Conservation (phyloP, 306 rosid genomes). For the Phaseolus lunatus region DNA sequence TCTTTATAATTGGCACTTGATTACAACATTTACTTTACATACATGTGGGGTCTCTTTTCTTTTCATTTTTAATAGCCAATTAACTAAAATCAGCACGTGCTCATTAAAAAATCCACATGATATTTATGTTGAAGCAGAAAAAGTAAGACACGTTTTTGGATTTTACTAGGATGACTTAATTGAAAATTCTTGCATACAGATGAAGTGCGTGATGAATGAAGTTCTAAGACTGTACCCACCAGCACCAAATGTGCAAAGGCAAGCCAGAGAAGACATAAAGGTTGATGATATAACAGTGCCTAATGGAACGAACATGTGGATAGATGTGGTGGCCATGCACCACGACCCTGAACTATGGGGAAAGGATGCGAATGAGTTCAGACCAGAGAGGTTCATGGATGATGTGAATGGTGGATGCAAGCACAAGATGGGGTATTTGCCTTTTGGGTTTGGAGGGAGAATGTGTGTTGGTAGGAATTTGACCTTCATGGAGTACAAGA, state of each 20-base stretch:
- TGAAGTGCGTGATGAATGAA: conserved; percentile 95
- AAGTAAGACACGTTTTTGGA: background rate
- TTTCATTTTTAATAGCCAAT: background rate
- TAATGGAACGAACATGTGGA: conserved; percentile 88
- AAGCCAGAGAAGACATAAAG: conserved; percentile 77
- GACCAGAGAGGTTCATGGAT: conserved; percentile 57
- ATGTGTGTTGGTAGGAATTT: conserved; percentile 93
- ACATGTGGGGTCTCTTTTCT: background rate
- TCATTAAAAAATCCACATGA: background rate
- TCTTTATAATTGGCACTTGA: conserved; percentile 12
- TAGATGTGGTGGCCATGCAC: conserved; percentile 87
- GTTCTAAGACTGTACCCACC: conserved; percentile 87
- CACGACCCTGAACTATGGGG: conserved; percentile 85
- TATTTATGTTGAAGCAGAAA: background rate
- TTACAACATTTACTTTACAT: background rate
- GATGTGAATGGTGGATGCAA: conserved; percentile 76
- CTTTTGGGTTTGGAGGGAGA: conserved; percentile 96
- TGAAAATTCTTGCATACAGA: conserved; percentile 50
- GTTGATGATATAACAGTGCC: conserved; percentile 63
- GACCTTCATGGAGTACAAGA: conserved; percentile 84
- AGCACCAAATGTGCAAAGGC: conserved; percentile 91
- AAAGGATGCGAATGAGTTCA: conserved; percentile 77
- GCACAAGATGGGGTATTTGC: conserved; percentile 89
- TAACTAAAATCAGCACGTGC: background rate
- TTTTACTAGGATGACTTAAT: background rate